phyloP scores from a whole-genome alignment of 2,329 filamentous ascomycete species.

The Neofusicoccum ribis region DNA sequence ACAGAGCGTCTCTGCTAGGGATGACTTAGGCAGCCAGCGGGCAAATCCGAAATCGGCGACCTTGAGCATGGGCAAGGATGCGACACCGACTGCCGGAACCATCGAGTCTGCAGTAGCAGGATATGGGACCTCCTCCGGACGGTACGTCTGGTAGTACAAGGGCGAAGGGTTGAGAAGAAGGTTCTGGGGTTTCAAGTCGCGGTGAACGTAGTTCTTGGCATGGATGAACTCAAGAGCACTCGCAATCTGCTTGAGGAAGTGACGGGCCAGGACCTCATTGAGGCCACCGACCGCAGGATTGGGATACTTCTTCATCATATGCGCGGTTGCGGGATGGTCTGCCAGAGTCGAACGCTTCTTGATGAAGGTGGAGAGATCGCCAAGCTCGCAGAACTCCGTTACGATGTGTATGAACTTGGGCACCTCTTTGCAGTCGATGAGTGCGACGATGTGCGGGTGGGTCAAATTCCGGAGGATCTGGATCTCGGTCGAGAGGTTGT shows the following conservation, averaged over 20 bases:
- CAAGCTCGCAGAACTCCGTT: conserved; percentile 98
- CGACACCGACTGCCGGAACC: conserved; percentile 76
- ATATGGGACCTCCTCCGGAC: conserved; percentile 65
- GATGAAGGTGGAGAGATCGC: conserved; percentile 93
- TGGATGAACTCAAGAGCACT: conserved; percentile 90
- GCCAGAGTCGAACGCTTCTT: conserved; percentile 84
- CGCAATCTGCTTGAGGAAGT: conserved; percentile 92
- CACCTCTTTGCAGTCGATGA: conserved; percentile 91
- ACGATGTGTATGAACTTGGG: conserved; percentile 88
- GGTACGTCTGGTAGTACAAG: conserved; percentile 62
- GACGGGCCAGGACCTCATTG: conserved; percentile 92
- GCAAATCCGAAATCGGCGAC: conserved; percentile 99
- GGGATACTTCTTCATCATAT: conserved; percentile 93
- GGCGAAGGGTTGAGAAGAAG: conserved; percentile 83
- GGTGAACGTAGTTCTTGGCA: conserved; percentile 83
- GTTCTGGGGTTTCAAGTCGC: conserved; percentile 97
- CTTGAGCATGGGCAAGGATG: conserved; percentile 91
- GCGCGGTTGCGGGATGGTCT: conserved; percentile 77
- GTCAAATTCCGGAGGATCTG: conserved; percentile 90
- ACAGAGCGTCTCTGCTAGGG: conserved; percentile 92
- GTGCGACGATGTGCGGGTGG: conserved; percentile 93
- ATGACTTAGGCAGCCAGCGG: conserved; percentile 83
- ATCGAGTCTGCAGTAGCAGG: conserved; percentile 79
- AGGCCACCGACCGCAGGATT: conserved; percentile 80
- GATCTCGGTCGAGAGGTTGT: conserved; percentile 94